Conservation (phyloP, 805 yeast species). For the Metschnikowia colocasiae region DNA sequence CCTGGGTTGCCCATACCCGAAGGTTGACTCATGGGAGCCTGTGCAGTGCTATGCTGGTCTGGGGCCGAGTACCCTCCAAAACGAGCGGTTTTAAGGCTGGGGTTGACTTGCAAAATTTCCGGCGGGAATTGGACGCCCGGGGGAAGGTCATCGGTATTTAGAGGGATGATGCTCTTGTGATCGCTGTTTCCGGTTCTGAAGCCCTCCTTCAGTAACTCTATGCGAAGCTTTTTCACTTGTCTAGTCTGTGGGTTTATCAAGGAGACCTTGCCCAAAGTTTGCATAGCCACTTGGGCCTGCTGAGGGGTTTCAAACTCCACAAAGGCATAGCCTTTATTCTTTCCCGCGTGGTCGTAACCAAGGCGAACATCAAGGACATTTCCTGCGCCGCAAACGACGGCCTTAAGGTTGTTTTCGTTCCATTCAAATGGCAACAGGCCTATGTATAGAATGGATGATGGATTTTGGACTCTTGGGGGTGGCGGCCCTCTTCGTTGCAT, state of each 20-base stretch:
- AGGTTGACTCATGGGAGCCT: neutral
- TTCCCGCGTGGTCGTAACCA: conserved; percentile 55
- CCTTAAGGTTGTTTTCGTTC: conserved; percentile 59
- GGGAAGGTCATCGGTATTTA: conserved; percentile 49
- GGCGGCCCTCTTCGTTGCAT: conserved; percentile 12
- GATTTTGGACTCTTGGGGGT: conserved; percentile 3
- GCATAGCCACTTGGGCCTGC: conserved; percentile 51
- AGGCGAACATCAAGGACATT: conserved; percentile 64
- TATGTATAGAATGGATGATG: conserved; percentile 49
- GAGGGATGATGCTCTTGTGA: conserved; percentile 40
- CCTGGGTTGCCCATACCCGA: conserved; percentile 1
- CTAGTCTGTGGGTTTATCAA: conserved; percentile 23
- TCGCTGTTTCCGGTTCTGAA: conserved; percentile 29
- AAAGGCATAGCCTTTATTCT: conserved; percentile 65
- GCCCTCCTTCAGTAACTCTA: conserved; percentile 63
- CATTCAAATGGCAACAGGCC: conserved; percentile 71
- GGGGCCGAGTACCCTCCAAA: conserved; percentile 4
- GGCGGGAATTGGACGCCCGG: conserved; percentile 55
- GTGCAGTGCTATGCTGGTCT: neutral
- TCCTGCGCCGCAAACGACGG: conserved; percentile 69
- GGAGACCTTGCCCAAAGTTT: conserved; percentile 41
- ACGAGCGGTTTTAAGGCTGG: neutral
- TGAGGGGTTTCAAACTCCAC: conserved; percentile 52
- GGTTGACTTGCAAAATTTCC: conserved; percentile 30
- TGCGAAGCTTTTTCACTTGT: conserved; percentile 44